Conservation (phyloP, 2,329 filamentous ascomycete genomes). For the Paramyrothecium sp. region DNA sequence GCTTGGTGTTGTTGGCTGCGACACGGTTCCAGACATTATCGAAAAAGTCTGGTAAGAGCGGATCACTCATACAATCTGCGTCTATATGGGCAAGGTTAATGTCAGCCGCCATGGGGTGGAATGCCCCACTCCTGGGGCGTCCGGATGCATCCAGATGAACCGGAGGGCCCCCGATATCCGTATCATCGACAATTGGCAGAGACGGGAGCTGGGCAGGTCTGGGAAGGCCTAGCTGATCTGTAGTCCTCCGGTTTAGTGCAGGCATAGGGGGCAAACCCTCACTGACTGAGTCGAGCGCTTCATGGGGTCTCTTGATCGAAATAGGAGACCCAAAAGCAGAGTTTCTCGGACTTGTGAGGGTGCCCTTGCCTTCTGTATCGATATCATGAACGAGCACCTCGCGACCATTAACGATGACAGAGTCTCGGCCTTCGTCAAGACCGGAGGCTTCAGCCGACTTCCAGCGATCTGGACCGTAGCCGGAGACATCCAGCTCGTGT, state of each 20-base stretch:
- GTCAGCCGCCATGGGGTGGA: constrained; percentile 61
- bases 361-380: constrained; percentile 62
- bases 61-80: constrained; percentile 93
- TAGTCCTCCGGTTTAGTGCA: constrained; percentile 56
- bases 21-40: constrained; percentile 84
- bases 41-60: constrained; percentile 77
- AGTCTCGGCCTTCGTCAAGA: constrained; percentile 66
- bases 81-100: constrained; percentile 73
- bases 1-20: constrained; percentile 91
- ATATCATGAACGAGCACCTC: constrained; percentile 70
- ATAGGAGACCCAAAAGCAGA: constrained; percentile 17
- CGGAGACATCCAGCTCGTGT: constrained; percentile 74
- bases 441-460: constrained; percentile 61
- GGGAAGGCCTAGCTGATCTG: constrained; percentile 66
- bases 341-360: constrained; percentile 43
- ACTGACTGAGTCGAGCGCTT: constrained; percentile 32
- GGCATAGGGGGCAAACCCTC: constrained; percentile 59
- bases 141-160: constrained; percentile 51
- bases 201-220: constrained; percentile 68
- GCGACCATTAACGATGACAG: constrained; percentile 62
- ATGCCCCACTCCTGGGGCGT: constrained; percentile 39
- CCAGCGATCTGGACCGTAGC: constrained; percentile 76
- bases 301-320: constrained; percentile 29
- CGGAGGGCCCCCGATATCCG: constrained; percentile 78
- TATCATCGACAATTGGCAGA: constrained; percentile 71